Evolutionary conservation across 78 protist genomes (phyloP), one percentile per base, ranked within the genome.

Genomic region (Tieghemostelium lacteum): DNA sequence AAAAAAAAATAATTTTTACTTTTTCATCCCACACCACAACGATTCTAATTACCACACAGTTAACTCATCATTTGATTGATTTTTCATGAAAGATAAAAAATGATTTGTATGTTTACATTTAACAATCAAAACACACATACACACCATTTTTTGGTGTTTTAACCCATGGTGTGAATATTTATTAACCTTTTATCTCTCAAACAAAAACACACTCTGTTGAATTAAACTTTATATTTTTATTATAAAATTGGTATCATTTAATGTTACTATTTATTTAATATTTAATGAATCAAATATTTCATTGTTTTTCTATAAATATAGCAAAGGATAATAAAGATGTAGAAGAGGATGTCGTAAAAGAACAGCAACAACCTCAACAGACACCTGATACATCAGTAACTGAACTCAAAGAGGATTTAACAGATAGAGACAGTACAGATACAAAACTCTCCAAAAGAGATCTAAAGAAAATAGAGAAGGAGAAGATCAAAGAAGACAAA

Each of bases 341-440:
- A 31, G 50, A 71, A 31, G 61, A 55, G 0, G 77, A 71, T 36
- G n/a, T n/a, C n/a, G 34, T 22, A 24, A 70, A 28, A 20, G 61
- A 73, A 29, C 67, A 24, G 57, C 42, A 73, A 29, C 78, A 3
- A 42, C 78, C 20, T n/a, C 50, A 60, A n/a, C 42, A 70, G 17
- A 57, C 78, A 34, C n/a, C 71, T 3, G 0, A 36, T 0, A 7
- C 71, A 6, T 19, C 3, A 5, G 28, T 4, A 31, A 62, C 19
- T 64, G 37, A 40, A 40, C 39, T 36, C 39, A 71, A 71, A 31
- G 61, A 55, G 0, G 77, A 71, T 36, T 33, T 71, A 52, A 40
- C 65, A 50, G 52, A 45, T 45, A 45, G n/a, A 45, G 52, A 45
- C n/a, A 45, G 6, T 45, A 45, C 52, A 14, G 10, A 45, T 45